A percentile compares a stretch with the other conserved stretches of the same genome.
Conservation (phyloP, 1,139 yeast genomes). For the Geotrichum carabidarum region DNA sequence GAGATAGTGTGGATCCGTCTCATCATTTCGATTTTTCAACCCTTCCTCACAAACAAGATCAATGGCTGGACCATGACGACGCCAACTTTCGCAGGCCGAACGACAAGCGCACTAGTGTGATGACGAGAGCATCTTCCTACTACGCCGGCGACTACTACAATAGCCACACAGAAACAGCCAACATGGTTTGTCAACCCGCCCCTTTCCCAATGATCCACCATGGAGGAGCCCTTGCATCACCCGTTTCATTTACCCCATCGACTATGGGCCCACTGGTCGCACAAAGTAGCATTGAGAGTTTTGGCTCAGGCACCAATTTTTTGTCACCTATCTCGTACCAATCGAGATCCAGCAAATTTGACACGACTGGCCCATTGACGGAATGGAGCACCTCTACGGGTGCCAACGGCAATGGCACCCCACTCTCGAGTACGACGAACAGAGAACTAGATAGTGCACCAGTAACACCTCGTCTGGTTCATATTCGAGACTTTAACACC, state of each 20-base stretch:
- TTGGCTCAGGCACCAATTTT: background rate
- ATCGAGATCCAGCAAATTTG: background rate
- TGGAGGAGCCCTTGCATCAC: background rate
- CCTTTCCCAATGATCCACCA: background rate
- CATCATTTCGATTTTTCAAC: background rate
- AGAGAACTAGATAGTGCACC: background rate
- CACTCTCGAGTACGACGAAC: background rate
- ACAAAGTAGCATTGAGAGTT: too few species aligned
- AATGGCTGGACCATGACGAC: background rate
- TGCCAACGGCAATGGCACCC: background rate
- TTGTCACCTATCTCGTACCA: background rate
- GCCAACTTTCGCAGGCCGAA: background rate
- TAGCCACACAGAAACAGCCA: background rate
- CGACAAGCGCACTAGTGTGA: background rate
- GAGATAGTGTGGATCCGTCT: background rate
- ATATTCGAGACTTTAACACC: background rate
- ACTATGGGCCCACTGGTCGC: background rate
- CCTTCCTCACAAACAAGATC: background rate
- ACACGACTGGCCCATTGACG: background rate
- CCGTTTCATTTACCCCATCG: background rate
- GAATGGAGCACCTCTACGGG: background rate
- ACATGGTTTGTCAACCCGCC: background rate
- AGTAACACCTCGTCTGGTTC: background rate
- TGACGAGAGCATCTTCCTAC: background rate
- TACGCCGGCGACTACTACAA: background rate